Conservation (phyloP, 257 asterid genomes). For the Ballota nigra region DNA sequence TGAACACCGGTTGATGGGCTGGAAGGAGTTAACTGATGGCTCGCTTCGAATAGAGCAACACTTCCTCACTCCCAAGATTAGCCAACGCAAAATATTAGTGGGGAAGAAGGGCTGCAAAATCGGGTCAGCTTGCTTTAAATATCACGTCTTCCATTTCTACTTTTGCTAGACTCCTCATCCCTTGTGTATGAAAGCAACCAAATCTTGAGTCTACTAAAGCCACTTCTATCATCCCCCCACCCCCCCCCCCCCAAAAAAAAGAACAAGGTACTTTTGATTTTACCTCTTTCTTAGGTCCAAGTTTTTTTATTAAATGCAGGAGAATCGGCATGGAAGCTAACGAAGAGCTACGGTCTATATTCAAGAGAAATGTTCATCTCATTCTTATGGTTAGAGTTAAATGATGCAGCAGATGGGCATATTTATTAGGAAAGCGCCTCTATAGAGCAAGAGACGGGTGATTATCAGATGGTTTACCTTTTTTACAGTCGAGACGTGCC, state of each 20-base stretch:
- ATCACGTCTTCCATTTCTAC: no score
- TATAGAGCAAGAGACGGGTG: not conserved
- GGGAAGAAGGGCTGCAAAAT: constrained; percentile 87
- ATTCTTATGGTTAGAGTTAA: constrained; percentile 78
- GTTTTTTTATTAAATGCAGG: constrained; percentile 38
- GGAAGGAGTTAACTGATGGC: constrained; percentile 91
- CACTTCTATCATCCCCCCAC: no score
- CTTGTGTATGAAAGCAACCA: not conserved
- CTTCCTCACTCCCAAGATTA: constrained; percentile 79
- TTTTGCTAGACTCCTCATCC: not conserved
- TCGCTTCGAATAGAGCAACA: constrained; percentile 96
- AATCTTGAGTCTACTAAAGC: no score
- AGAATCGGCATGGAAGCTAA: constrained; percentile 92
- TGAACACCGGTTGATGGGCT: constrained; percentile 84
- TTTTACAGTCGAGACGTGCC: not conserved
- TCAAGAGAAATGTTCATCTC: constrained; percentile 82
- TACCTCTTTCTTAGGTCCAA: not conserved
- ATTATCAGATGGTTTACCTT: not conserved
- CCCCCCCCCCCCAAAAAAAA: no score
- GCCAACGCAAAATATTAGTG: constrained; percentile 90
- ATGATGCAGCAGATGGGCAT: constrained; percentile 26
- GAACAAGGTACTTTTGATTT: not conserved
- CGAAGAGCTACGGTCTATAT: constrained; percentile 81
- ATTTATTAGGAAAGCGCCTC: not conserved
- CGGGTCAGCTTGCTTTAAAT: constrained; percentile 55